phyloP scores from a whole-genome alignment of 1,139 yeast species.

The Protomyces gravidus region DNA sequence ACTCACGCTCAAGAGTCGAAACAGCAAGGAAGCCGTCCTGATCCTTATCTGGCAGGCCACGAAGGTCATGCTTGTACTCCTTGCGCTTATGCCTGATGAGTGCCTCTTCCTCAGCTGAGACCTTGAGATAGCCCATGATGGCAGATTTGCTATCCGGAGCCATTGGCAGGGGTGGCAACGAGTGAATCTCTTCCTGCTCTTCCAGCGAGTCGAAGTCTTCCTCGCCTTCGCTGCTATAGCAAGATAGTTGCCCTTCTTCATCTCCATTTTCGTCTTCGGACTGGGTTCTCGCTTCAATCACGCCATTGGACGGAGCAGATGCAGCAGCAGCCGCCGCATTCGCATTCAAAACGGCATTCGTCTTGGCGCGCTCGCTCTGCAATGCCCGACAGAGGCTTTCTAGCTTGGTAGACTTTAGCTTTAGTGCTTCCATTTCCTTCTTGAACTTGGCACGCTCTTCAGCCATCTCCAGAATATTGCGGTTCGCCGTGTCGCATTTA shows the following conservation, averaged over 20 bases:
- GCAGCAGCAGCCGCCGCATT: not conserved
- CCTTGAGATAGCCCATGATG: conserved; percentile 14
- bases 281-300: not conserved
- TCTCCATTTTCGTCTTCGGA: not conserved
- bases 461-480: conserved; percentile 34
- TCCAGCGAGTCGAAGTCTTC: conserved; percentile 7
- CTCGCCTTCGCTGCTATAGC: conserved; percentile 20
- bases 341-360: not conserved
- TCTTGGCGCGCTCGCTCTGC: conserved; percentile 32
- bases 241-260: conserved; percentile 12
- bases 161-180: conserved; percentile 8
- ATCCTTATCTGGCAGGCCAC: conserved; percentile 22
- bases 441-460: conserved; percentile 33
- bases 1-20: conserved; percentile 15
- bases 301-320: not conserved
- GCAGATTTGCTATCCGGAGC: not conserved
- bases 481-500: conserved; percentile 32
- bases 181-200: conserved; percentile 3
- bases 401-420: conserved; percentile 32
- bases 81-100: conserved; percentile 17
- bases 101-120: conserved; percentile 13
- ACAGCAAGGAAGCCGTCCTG: conserved; percentile 24
- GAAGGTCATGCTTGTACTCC: conserved; percentile 13
- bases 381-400: conserved; percentile 34
- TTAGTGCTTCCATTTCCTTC: conserved; percentile 31